Evolutionary conservation across 441 rosid genomes (phyloP).

Genomic region (Pelargonium myrrhifolium): DNA sequence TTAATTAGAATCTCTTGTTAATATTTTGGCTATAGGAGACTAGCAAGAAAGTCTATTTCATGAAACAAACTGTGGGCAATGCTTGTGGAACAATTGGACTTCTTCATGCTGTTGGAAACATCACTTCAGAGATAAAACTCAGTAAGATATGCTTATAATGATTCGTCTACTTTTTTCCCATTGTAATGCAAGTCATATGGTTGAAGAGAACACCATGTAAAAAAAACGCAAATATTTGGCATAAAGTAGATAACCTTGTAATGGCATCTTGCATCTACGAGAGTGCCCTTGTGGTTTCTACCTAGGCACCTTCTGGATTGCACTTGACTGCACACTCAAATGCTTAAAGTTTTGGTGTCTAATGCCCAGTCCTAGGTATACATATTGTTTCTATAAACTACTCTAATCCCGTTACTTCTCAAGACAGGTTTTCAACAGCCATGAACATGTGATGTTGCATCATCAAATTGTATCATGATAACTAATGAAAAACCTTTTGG

Average conservation of each 20-base stretch:
- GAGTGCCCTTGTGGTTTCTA: background rate
- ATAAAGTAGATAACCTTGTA: background rate
- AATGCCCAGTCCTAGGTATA: background rate
- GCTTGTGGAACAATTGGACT: slow-evolving; percentile 98
- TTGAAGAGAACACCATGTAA: background rate
- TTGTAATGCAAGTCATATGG: background rate
- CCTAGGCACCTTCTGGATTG: background rate
- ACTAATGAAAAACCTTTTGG: background rate
- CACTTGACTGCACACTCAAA: background rate
- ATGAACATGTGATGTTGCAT: background rate
- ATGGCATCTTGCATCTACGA: background rate
- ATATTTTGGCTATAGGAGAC: slow-evolving; percentile 35
- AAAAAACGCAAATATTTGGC: background rate
- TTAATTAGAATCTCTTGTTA: background rate
- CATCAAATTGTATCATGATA: background rate
- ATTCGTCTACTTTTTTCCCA: background rate
- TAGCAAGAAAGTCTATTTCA: slow-evolving; percentile 63
- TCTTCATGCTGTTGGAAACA: slow-evolving; percentile 90
- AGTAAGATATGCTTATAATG: slow-evolving; percentile 34
- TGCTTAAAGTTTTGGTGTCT: background rate
- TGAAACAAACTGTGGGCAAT: slow-evolving; percentile 95
- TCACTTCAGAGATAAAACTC: slow-evolving; percentile 60
- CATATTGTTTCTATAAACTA: background rate
- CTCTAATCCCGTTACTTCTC: background rate
- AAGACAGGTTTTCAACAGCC: background rate